Base-by-base conservation (phyloP, 2,329 filamentous ascomycete genomes). In the Aspergillus latus region DNA sequence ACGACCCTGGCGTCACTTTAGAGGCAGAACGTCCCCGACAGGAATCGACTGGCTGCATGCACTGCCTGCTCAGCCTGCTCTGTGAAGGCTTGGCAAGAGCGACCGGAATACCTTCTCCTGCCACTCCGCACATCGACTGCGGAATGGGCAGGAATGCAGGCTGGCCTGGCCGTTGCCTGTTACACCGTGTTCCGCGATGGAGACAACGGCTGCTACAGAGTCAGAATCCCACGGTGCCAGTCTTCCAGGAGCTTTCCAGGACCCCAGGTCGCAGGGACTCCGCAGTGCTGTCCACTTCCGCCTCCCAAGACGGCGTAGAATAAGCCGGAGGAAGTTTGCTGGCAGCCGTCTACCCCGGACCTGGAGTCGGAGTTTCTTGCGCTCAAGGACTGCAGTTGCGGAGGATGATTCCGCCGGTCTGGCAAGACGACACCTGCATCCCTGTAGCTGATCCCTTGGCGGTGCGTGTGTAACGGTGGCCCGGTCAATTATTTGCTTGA, bases 401-500 rank as follows among this genome's bases (percentile, higher is more conserved):
- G 49, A 30, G 49, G 13, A 8, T 45, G 30, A 52, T 45, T 36
- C 29, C 49, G 40, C 15, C 9, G 11, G 37, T 13, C 10, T n/a
- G 10, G 13, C 36, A 40, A 21, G 6, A 21, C 21, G 21, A 21
- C 21, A 40, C 9, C 13, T 9, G 13, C 34, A 63, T 59, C 61
- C 60, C 60, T 60, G 61, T 30, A 50, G 61, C 15, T 56, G 58
- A 63, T 62, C 61, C 57, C 61, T 62, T 63, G 59, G 61, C 61
- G 52, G 34, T 32, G 32, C 11, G 26, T 46, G 32, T 32, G 49
- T 52, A 21, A 42, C 37, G 32, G 28, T 30, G 7, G 15, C 29
- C 26, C 8, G n/a, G 42, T 44, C 5, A 26, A 29, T 40, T 40
- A 29, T 40, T 40, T 40, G 42, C 42, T 40, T 44, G 42, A 11